These are phyloP conservation scores for Neurospora terricola DNA, from an alignment of 495 filamentous ascomycete genomes.

Conservation along the genomic window DNA sequence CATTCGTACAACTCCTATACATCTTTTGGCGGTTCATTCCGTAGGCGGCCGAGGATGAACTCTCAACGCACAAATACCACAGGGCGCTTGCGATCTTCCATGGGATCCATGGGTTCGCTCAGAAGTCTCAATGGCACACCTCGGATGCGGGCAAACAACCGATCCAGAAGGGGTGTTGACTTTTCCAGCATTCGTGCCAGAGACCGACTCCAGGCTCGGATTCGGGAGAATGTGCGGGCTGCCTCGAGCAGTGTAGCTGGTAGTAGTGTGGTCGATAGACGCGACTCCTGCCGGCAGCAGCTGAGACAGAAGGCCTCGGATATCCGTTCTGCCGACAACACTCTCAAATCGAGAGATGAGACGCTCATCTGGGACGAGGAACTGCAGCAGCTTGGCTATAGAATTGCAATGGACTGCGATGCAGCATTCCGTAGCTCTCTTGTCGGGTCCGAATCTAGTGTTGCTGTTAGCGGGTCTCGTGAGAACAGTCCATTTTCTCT, in stretches of 20 bases:
- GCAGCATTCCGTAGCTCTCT: conserved; percentile 76
- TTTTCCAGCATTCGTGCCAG: conserved; percentile 46
- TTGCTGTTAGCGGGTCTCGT: conserved; percentile 7
- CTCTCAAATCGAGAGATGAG: conserved; percentile 8
- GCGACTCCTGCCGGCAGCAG: not conserved
- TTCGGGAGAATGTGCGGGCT: conserved; percentile 1
- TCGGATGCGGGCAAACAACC: conserved; percentile 42
- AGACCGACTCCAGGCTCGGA: conserved; percentile 11
- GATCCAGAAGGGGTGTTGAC: conserved; percentile 69
- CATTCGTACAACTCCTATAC: conserved; percentile 18
- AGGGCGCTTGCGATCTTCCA: conserved; percentile 22
- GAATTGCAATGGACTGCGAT: conserved; percentile 42
- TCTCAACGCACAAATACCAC: conserved; percentile 14
- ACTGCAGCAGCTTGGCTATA: conserved; percentile 36
- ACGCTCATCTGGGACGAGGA: conserved; percentile 37
- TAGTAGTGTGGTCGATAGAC: not conserved
- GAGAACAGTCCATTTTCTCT: conserved; percentile 19
- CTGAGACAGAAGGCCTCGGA: not conserved
- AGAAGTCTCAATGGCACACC: conserved; percentile 41
- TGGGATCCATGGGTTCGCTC: conserved; percentile 50
- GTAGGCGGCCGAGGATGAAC: conserved; percentile 3
- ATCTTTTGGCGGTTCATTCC: conserved; percentile 13
- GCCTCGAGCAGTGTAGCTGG: conserved; percentile 20
- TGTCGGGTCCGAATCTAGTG: conserved; percentile 31
- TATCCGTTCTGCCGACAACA: not conserved